These are phyloP conservation scores for Vigna trinervia DNA, from an alignment of 306 rosid species.

Conservation along the genomic window DNA sequence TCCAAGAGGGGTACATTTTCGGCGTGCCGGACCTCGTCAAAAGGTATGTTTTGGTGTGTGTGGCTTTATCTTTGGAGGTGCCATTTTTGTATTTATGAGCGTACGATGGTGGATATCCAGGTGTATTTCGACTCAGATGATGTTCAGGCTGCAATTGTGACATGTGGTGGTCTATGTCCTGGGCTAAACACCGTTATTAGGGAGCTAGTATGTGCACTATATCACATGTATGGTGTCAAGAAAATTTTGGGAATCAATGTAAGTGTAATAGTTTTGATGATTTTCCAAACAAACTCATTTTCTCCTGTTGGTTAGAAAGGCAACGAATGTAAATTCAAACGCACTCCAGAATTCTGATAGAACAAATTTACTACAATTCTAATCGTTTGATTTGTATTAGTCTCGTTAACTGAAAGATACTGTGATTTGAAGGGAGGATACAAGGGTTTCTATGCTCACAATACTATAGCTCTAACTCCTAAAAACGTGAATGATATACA, in stretches of 20 bases:
- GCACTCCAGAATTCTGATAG: conserved; percentile 44
- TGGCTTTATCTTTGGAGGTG: not conserved
- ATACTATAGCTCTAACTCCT: conserved; percentile 72
- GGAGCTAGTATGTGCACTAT: conserved; percentile 83
- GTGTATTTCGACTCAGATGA: conserved; percentile 83
- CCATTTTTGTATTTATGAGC: not conserved
- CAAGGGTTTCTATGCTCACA: conserved; percentile 89
- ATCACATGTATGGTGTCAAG: conserved; percentile 91
- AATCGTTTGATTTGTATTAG: not conserved
- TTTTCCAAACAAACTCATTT: not conserved
- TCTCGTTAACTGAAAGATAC: not conserved
- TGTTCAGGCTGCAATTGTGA: conserved; percentile 91
- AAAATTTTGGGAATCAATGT: conserved; percentile 81
- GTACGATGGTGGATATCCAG: conserved; percentile 52
- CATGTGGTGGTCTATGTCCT: conserved; percentile 98
- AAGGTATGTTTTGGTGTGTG: conserved; percentile 48
- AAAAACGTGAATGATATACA: conserved; percentile 90
- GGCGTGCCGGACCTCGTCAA: conserved; percentile 99
- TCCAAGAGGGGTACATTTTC: conserved; percentile 92
- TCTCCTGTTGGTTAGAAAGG: not conserved
- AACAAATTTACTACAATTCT: not conserved
- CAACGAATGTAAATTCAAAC: conserved; percentile 1
- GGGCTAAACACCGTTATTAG: conserved; percentile 97
- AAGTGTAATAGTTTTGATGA: conserved; percentile 42
- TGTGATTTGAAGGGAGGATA: conserved; percentile 84